Conservation (phyloP, 2,329 filamentous ascomycete genomes). For the Beauveria sp. region DNA sequence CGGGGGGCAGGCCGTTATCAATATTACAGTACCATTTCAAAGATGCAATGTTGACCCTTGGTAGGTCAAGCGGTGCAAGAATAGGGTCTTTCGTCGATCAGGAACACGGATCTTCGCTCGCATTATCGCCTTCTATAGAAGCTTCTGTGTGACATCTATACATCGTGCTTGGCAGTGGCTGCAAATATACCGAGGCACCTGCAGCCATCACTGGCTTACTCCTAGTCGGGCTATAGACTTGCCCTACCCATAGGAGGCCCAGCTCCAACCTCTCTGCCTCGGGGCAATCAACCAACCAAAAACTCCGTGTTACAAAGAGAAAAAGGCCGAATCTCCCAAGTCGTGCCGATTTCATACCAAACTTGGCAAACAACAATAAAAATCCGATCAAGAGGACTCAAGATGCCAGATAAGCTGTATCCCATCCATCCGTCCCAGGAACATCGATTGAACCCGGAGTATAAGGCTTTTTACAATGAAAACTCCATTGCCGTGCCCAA, state of each 20-base stretch:
- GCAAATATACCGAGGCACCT: not conserved
- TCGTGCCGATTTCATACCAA: not conserved
- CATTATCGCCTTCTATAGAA: not conserved
- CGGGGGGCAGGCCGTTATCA: too few species aligned
- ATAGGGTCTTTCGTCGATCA: not conserved
- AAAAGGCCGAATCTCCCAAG: not conserved
- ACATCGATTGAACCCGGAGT: not conserved
- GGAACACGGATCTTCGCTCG: not conserved
- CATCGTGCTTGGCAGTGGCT: not conserved
- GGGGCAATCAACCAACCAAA: not conserved
- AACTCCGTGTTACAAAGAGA: not conserved
- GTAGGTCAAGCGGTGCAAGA: not conserved
- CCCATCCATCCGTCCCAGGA: conserved; percentile 14
- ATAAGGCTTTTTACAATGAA: not conserved
- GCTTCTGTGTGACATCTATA: not conserved
- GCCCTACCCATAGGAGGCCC: not conserved
- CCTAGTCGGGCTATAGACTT: not conserved
- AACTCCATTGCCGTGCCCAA: not conserved
- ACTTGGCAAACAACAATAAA: not conserved
- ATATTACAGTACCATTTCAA: too few species aligned
- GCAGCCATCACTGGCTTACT: not conserved
- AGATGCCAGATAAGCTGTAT: conserved; percentile 22
- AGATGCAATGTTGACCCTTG: not conserved
- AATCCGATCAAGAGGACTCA: not conserved
- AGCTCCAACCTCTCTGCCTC: not conserved